A percentile compares a stretch with the other conserved stretches of the same genome.
phyloP scores from a whole-genome alignment of 2,329 filamentous ascomycete species.

The Cladosporium sp. region DNA sequence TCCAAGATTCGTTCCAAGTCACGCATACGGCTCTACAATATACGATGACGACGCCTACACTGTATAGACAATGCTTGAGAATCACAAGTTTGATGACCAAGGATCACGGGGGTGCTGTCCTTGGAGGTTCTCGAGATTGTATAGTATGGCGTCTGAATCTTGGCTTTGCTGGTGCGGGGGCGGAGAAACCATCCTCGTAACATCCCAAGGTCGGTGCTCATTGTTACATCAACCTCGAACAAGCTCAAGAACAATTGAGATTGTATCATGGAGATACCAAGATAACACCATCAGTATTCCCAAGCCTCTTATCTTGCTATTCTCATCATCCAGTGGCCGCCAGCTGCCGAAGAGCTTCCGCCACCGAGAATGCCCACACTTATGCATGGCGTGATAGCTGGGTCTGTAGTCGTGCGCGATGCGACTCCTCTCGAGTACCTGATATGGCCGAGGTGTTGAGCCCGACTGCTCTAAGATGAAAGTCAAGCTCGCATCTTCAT shows the following conservation, averaged over 20 bases:
- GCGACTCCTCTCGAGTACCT: not conserved
- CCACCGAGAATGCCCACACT: not conserved
- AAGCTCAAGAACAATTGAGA: not conserved
- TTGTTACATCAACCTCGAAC: not conserved
- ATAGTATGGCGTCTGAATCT: too few relatives aligned
- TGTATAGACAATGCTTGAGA: not conserved
- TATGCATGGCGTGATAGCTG: conserved; percentile 18
- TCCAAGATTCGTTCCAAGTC: not conserved
- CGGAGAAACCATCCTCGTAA: not conserved
- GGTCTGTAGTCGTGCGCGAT: conserved; percentile 12
- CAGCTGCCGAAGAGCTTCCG: conserved; percentile 2
- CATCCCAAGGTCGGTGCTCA: not conserved
- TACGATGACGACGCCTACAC: too few relatives aligned
- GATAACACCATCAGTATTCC: not conserved
- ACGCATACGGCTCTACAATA: not conserved
- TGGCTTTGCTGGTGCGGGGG: not conserved
- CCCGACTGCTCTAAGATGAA: not conserved
- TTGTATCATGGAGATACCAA: not conserved
- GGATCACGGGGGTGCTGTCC: not conserved
- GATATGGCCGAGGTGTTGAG: not conserved
- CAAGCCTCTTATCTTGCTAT: not conserved
- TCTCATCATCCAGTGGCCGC: not conserved
- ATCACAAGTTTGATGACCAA: not conserved
- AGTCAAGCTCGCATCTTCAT: not conserved
- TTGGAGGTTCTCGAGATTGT: too few relatives aligned